Evolutionary conservation across 2,329 filamentous ascomycete genomes (phyloP), one percentile per base, ranked within the genome.

Genomic region (Magnaporthales sp.): DNA sequence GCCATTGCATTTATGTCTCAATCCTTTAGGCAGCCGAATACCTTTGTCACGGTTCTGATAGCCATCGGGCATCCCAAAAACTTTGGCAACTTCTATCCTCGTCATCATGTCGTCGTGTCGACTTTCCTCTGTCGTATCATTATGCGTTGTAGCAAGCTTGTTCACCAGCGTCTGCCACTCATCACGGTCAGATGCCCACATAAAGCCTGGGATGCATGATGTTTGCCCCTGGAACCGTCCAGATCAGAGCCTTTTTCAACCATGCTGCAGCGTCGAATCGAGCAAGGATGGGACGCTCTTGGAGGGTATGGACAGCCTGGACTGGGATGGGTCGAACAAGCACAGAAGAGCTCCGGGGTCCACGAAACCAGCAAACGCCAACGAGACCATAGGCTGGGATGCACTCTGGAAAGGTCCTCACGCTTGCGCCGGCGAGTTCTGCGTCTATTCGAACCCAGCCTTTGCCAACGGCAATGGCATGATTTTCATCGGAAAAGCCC

Each of bases 391-490:
- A 13, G 26, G n/a, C 22, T 24, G 22, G 10, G 66, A 67, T 58
- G n/a, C 19, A 19, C 29, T 24, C 8, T 70, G 69, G 69, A 62
- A 56, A 19, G 69, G 69, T 0, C 69, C 69, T 0, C 69, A 69
- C 19, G 22, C 66, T 8, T 70, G 69, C 66, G 68, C 67, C 9
- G 68, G 66, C 31, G 46, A 26, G 10, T 67, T 66, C 38, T 70
- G 69, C 56, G 68, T 69, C 29, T 70, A 69, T 61, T 58, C 68
- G 3, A 66, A 70, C 31, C 64, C 66, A 4, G 22, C 27, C 22
- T 70, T 70, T 62, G 67, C 67, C 26, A 60, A 56, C n/a, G 66
- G 68, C 51, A 65, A 66, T 1, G 69, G 68, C 13, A 62, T 70
- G 51, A 61, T 67, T 22, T 54, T 70, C n/a, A 66, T 70, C 19